Conservation (phyloP, 805 yeast species). For the Wickerhamiella lipophila region DNA sequence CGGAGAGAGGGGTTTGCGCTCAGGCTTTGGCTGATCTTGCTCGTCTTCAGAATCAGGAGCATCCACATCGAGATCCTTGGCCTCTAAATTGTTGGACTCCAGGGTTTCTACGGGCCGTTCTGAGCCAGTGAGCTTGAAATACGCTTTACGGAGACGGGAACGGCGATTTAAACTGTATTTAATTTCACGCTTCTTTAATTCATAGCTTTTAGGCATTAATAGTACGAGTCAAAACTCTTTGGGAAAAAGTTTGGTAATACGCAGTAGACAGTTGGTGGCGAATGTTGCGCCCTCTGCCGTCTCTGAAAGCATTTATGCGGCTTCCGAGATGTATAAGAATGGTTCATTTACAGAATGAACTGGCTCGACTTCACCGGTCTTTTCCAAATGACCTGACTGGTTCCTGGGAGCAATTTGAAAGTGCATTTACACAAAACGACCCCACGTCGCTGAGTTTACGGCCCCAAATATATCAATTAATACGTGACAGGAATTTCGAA, state of each 20-base stretch:
- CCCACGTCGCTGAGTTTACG: neutral
- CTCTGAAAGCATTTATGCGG: neutral
- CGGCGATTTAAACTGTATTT: slow-evolving; percentile 64
- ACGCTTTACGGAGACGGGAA: slow-evolving; percentile 67
- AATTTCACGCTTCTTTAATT: slow-evolving; percentile 45
- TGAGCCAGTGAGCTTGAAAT: slow-evolving; percentile 62
- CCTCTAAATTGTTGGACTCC: slow-evolving; percentile 18
- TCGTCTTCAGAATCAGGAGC: slow-evolving; percentile 17
- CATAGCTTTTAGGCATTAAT: slow-evolving; percentile 16
- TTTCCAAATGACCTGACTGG: neutral
- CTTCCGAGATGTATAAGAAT: neutral
- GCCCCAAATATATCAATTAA: neutral
- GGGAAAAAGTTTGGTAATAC: neutral
- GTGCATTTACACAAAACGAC: neutral
- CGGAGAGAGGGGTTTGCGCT: slow-evolving; percentile 11
- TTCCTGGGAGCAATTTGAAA: neutral
- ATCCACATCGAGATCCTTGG: neutral
- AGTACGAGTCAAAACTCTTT: neutral
- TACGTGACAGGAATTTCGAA: neutral
- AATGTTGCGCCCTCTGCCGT: neutral
- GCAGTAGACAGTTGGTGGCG: neutral
- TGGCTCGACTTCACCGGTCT: neutral
- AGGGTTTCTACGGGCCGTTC: slow-evolving; percentile 32
- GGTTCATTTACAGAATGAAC: neutral
- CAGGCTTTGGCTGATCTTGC: slow-evolving; percentile 1